phyloP scores from a whole-genome alignment of 2,329 filamentous ascomycete species.

The Aspergillus fischeri region DNA sequence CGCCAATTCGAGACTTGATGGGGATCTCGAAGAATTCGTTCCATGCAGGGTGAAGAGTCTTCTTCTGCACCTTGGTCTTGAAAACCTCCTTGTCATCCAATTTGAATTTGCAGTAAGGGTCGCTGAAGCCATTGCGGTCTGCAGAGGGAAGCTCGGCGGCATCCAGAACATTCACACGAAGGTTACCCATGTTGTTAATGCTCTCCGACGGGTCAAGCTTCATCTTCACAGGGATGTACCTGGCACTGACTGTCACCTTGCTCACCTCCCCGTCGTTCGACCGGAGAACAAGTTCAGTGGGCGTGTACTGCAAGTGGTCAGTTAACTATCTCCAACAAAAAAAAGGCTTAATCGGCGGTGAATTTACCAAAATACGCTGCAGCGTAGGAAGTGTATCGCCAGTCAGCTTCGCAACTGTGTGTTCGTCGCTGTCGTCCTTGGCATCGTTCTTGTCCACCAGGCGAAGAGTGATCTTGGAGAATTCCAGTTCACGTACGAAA shows the following conservation, averaged over 20 bases:
- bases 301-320: slow-evolving; percentile 66
- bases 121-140: slow-evolving; percentile 93
- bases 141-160: slow-evolving; percentile 84
- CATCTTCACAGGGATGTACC: slow-evolving; percentile 95
- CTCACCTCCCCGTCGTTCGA: slow-evolving; percentile 71
- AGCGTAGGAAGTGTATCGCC: slow-evolving; percentile 84
- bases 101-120: slow-evolving; percentile 93
- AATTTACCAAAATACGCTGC: slow-evolving; percentile 74
- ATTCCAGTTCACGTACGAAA: slow-evolving; percentile 94
- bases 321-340: background rate
- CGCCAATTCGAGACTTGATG: slow-evolving; percentile 76
- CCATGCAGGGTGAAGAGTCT: slow-evolving; percentile 91
- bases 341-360: background rate
- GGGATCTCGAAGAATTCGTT: slow-evolving; percentile 91
- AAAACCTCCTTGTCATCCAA: slow-evolving; percentile 84
- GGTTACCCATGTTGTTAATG: slow-evolving; percentile 97
- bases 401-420: slow-evolving; percentile 74
- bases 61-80: slow-evolving; percentile 96
- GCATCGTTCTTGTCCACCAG: slow-evolving; percentile 75
- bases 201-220: slow-evolving; percentile 88
- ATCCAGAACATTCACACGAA: slow-evolving; percentile 90
- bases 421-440: slow-evolving; percentile 63
- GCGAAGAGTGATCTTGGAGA: slow-evolving; percentile 85
- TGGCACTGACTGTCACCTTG: slow-evolving; percentile 85
- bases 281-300: slow-evolving; percentile 74